Base-by-base conservation (phyloP, 164 flowering plant genomes). In the Nelumbo lutea region DNA sequence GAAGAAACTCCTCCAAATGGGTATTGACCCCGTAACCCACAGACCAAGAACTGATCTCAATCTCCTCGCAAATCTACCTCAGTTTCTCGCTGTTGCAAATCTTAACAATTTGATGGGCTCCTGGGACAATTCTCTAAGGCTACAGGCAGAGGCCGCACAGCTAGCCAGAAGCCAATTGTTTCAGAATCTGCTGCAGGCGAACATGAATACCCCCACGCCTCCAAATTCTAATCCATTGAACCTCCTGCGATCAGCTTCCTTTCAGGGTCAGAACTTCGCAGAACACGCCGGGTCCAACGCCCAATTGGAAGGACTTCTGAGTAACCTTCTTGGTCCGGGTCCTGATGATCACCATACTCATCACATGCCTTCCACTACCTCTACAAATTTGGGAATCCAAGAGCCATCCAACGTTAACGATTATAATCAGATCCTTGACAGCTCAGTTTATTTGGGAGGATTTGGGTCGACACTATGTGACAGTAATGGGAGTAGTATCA, bases 151-250 rank as follows among this genome's bases (percentile, higher is more conserved):
- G 11, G 57, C 57, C 14, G 57, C 57, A 53, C 14, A 11, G 14
- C 14, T 53, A 9, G 57, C 57, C 57, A 53, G 14, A 53, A 11
- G 11, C 57, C 11, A 53, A 53, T 10, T 53, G 57, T 11, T 53
- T 27, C 27, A 27, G 57, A 53, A 53, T 53, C 57, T 53, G 14
- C 15, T 53, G 1, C 57, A 53, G 14, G 14, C 14, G 27, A 27
- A 27, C 4, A 11, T 53, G 11, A 11, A 11, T 53, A 53, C n/a
- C 14, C 11, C n/a, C 14, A 15, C n/a, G 14, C n/a, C 57, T 67
- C 68, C 73, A 65, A 71, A 77, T 56, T 42, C 65, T 56, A 79
- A 64, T 27, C 59, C 59, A 13, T 13, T 51, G 14, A 70, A 66
- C 66, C 73, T 67, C 52, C 60, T 72, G 61, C 70, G 76, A 14